Base-by-base conservation (phyloP, 805 yeast genomes). In the Starmera caribaea region DNA sequence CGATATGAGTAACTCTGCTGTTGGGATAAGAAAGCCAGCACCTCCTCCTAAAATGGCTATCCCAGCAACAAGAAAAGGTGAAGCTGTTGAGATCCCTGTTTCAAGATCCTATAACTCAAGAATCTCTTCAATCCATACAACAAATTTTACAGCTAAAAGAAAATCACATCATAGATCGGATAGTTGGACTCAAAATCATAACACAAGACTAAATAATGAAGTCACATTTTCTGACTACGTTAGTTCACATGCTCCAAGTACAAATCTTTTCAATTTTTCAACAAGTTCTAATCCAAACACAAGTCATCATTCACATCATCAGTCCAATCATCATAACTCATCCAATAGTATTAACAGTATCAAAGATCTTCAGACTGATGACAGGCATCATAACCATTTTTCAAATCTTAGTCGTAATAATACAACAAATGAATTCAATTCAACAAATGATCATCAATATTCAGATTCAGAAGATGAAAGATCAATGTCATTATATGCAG, bases 21-120 rank as follows among this genome's bases (percentile, higher is more conserved):
- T 21, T 7, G 26, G 6, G 8, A 7, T 21, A 9, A 21, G 26
- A 5, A 21, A 21, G 0, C 75, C 76, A 8, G 66, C 74, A 1
- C 81, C 81, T 0, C 75, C 79, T 1, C 82, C 81, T n/a, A 71
- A 62, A 51, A 74, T 84, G 79, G 83, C 94, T 0, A 84, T 85
- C 38, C 89, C 94, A 1, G 83, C 92, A 0, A 81, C 90, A 0
- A 61, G 88, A 47, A 73, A 75, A 31, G 94, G 94, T 7, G 92
- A 79, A 48, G 74, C 90, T 0, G 74, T 83, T 2, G 92, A 84
- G 51, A 83, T 85, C 24, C 81, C 81, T 3, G 62, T 49, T 0
- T 41, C 59, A 12, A 46, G 47, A 35, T 51, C 58, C 1, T 48
- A 49, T 33, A 53, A 50, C 32, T 52, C 57, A 4, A 50, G 50